A percentile compares a stretch with the other conserved stretches of the same genome.
These are phyloP conservation scores for Ensete ventricosum DNA, from an alignment of 176 grass and related monocot genomes.

Conservation along the genomic window DNA sequence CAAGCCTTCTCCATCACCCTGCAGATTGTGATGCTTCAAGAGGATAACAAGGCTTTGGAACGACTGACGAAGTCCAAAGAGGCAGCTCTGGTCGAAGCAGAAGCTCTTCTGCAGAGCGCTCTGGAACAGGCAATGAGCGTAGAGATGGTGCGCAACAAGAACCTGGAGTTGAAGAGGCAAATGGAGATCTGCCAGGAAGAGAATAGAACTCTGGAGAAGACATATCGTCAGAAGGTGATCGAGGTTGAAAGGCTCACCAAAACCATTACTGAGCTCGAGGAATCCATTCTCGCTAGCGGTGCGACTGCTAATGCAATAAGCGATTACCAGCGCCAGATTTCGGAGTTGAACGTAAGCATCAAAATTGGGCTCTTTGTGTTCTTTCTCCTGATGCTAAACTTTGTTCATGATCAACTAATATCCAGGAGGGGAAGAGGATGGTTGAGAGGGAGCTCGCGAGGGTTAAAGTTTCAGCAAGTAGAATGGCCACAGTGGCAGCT, in stretches of 20 bases:
- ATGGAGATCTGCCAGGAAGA: conserved; percentile 97
- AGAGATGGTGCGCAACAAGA: conserved; percentile 79
- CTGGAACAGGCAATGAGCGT: conserved; percentile 83
- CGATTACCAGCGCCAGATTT: conserved; percentile 50
- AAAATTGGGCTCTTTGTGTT: not conserved
- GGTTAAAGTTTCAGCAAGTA: conserved; percentile 62
- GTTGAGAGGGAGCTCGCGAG: conserved; percentile 77
- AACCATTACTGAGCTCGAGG: conserved; percentile 66
- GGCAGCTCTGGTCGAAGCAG: conserved; percentile 67
- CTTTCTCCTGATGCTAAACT: not conserved
- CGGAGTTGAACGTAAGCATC: conserved; percentile 51
- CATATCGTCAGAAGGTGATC: conserved; percentile 52
- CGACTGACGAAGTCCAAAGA: conserved; percentile 71
- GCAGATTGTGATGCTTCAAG: conserved; percentile 70
- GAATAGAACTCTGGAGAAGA: conserved; percentile 77
- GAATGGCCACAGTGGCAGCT: conserved; percentile 45
- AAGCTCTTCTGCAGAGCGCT: conserved; percentile 52
- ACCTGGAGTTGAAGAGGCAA: conserved; percentile 64
- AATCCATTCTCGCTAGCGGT: conserved; percentile 50
- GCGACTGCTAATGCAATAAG: conserved; percentile 42
- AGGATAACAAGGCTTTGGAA: conserved; percentile 81
- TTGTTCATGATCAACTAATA: conserved; percentile 7
- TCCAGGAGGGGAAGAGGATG: conserved; percentile 83
- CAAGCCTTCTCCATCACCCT: not conserved
- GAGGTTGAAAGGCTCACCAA: conserved; percentile 78